Conservation (phyloP, 2,329 filamentous ascomycete species). For the Coniochaeta pulveracea region DNA sequence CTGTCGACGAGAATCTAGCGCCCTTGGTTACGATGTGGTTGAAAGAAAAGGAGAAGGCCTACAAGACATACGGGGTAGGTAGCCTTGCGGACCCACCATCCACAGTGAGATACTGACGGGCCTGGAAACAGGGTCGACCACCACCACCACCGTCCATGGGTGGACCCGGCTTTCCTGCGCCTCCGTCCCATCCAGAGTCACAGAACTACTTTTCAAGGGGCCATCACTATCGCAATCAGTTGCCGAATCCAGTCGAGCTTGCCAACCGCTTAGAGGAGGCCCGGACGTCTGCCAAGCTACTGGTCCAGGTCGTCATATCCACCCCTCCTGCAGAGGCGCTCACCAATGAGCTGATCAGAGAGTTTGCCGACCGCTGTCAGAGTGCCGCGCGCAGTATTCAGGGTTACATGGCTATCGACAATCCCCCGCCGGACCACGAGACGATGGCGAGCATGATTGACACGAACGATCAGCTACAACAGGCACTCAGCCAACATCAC, state of each 20-base stretch:
- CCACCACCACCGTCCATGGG: too few species aligned
- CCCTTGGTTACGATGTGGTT: conserved; percentile 77
- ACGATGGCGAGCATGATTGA: conserved; percentile 91
- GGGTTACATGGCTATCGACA: conserved; percentile 68
- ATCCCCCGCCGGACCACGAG: conserved; percentile 79
- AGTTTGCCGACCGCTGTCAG: conserved; percentile 81
- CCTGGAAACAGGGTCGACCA: conserved; percentile 12
- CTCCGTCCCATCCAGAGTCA: conserved; percentile 21
- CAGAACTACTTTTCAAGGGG: conserved; percentile 48
- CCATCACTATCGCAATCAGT: conserved; percentile 29
- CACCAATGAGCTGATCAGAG: conserved; percentile 77
- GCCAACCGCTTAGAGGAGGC: conserved; percentile 81
- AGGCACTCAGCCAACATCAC: conserved; percentile 75
- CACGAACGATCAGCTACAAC: conserved; percentile 82
- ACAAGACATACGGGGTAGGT: conserved; percentile 39
- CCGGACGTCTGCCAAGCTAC: conserved; percentile 76
- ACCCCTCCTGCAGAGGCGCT: conserved; percentile 68
- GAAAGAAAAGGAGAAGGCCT: conserved; percentile 65
- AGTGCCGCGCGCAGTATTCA: conserved; percentile 74
- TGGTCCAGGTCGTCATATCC: conserved; percentile 84
- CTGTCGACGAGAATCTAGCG: conserved; percentile 61
- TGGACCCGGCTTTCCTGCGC: conserved; percentile 24
- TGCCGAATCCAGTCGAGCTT: conserved; percentile 66
- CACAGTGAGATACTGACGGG: conserved; percentile 8
- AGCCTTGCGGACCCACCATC: conserved; percentile 6